Evolutionary conservation across 2,329 filamentous ascomycete species (phyloP).

Genomic region (Alternaria alternata): DNA sequence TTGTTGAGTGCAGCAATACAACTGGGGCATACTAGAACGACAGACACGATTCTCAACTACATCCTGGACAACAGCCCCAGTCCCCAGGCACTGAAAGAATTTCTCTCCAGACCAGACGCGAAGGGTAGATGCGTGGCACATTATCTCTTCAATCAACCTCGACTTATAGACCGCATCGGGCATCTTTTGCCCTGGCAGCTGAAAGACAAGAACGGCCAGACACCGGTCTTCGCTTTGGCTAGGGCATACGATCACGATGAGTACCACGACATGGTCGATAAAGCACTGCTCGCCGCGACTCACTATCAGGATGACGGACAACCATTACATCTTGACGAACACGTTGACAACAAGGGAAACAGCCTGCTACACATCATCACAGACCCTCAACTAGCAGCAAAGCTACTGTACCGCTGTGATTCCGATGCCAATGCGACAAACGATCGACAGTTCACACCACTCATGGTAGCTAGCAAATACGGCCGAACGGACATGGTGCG

Average conservation of each 20-base stretch:
- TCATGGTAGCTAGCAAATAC: slow-evolving; percentile 99
- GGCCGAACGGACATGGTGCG: slow-evolving; percentile 93
- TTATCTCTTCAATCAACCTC: slow-evolving; percentile 91
- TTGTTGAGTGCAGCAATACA: slow-evolving; percentile 91
- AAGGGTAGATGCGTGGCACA: slow-evolving; percentile 92
- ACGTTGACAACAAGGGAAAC: slow-evolving; percentile 92
- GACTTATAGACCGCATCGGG: slow-evolving; percentile 79
- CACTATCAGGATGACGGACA: slow-evolving; percentile 77
- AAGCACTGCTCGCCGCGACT: slow-evolving; percentile 78
- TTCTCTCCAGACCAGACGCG: slow-evolving; percentile 79
- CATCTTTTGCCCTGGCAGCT: slow-evolving; percentile 84
- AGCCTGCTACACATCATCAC: slow-evolving; percentile 96
- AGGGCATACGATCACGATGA: slow-evolving; percentile 92
- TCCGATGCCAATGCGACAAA: slow-evolving; percentile 97
- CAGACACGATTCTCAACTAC: slow-evolving; percentile 77
- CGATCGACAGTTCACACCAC: slow-evolving; percentile 90
- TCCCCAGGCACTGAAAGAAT: slow-evolving; percentile 66
- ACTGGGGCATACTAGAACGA: slow-evolving; percentile 76
- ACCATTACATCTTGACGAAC: slow-evolving; percentile 88
- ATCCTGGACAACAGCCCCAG: slow-evolving; percentile 65
- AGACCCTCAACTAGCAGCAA: slow-evolving; percentile 76
- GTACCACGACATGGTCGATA: slow-evolving; percentile 87
- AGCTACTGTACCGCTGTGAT: slow-evolving; percentile 83
- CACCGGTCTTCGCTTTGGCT: slow-evolving; percentile 90
- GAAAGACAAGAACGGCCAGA: slow-evolving; percentile 95